Base-by-base conservation (phyloP, 2,329 filamentous ascomycete genomes). In the Colletotrichum costaricense region DNA sequence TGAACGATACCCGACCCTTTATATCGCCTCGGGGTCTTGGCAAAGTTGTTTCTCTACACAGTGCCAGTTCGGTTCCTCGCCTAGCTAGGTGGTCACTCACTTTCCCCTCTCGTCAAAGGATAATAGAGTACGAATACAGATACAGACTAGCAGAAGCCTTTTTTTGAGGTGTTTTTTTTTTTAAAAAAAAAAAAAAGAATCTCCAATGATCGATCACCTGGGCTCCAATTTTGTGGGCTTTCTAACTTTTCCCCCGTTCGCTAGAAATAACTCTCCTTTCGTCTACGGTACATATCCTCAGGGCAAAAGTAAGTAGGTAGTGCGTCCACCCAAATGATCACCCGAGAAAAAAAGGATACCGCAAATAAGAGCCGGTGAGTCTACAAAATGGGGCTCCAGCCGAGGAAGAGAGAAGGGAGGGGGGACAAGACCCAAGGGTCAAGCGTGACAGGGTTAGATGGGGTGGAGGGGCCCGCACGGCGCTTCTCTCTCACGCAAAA, bases 341-440 rank as follows among this genome's bases (percentile, higher is more conserved):
- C 38, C 38, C 38, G 38, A 42, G 16, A 19, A 22, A 30, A 12
- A 55, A 56, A 62, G 35, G 22, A 22, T 56, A 55, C 67, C 26
- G 67, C 70, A 46, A 60, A 49, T 60, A 56, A 72, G 46, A 55
- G 60, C 70, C 66, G 46, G 55, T 72, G 66, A 73, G 70, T 69
- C 59, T 73, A 70, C 59, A 59, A 56, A 38, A 70, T 60, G 67
- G 67, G 67, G 56, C 24, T 49, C 19, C 42, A 49, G 42, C 42
- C 42, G 42, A 56, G 26, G 26, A 56, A 63, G 59, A 63, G 42
- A 65, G 55, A 58, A 49, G 67, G 26, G 24, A 1, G 24, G 24
- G 49, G 14, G 28, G 42, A 14, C 30, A n/a, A 33, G 49, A 12
- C 33, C 4, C 33, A 35, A 35, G 33, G 33, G 33, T 35, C 33